Conservation (phyloP, 352 stramenopile species). For the Pythium folliculosum region DNA sequence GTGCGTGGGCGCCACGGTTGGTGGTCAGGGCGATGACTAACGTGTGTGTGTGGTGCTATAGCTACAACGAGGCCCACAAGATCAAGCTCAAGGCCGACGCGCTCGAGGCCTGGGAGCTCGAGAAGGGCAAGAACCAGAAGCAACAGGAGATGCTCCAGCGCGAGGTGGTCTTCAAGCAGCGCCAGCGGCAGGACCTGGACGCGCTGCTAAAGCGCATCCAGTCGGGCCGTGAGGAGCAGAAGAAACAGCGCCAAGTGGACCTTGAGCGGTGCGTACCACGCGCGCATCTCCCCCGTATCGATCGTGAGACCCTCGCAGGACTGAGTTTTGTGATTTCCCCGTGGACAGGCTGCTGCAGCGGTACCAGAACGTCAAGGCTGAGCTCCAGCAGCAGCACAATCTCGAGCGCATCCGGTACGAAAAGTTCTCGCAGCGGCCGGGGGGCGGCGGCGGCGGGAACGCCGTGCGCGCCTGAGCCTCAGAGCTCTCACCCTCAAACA, state of each 20-base stretch:
- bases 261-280: slow-evolving; percentile 85
- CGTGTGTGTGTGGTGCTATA: slow-evolving; percentile 18
- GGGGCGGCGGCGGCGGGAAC: slow-evolving; percentile 12
- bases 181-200: slow-evolving; percentile 92
- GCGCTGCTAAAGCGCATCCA: slow-evolving; percentile 95
- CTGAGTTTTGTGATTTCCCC: not conserved
- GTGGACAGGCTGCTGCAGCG: slow-evolving; percentile 88
- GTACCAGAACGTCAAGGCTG: slow-evolving; percentile 96
- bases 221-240: slow-evolving; percentile 93
- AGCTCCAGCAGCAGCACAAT: slow-evolving; percentile 94
- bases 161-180: slow-evolving; percentile 94
- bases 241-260: slow-evolving; percentile 94
- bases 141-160: slow-evolving; percentile 95
- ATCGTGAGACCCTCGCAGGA: too few relatives aligned
- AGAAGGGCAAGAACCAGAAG: slow-evolving; percentile 94
- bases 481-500: too few relatives aligned
- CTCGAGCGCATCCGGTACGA: slow-evolving; percentile 90
- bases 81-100: slow-evolving; percentile 96
- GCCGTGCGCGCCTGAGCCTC: not conserved
- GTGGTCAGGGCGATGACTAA: not conserved
- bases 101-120: slow-evolving; percentile 93
- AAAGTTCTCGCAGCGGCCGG: slow-evolving; percentile 63
- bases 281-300: too few relatives aligned
- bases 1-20: slow-evolving; percentile 33
- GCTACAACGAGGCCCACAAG: slow-evolving; percentile 95